Base-by-base conservation (phyloP, 371 early-diverging fungal genomes). In the Lichtheimia ornata region DNA sequence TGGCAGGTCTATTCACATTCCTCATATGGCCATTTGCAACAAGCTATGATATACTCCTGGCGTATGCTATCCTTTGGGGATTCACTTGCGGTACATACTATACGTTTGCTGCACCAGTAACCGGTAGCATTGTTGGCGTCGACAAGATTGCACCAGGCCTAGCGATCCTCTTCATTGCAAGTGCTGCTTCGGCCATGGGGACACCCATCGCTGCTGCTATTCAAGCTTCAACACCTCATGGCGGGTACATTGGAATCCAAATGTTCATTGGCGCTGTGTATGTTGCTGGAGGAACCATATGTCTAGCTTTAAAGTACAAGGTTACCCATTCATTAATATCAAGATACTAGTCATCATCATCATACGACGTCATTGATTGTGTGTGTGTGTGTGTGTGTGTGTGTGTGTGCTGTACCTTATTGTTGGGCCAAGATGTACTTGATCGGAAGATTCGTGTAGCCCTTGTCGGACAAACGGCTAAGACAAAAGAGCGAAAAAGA, bases 11-110 rank as follows among this genome's bases (percentile, higher is more conserved):
- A 5, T 64, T 72, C 12, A 80, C 81, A 64, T 73, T 78, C 59
- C 43, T 85, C 1, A 35, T 79, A 1, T 87, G 88, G 88, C 82
- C 82, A 40, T 85, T 83, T 72, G 80, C 86, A 6, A 63, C 64
- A 22, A 74, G 69, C 1, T 79, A 76, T 44, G 74, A 70, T 22
- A 67, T 74, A 0, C 24, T 86, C 45, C 62, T 81, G 44, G 80
- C 74, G 1, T 86, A 82, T 68, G 73, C 76, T 18, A 61, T 82
- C 47, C 51, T 83, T 17, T 83, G 81, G 66, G 84, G 85, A 0
- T 71, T 65, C 22, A 63, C 64, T 1, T 65, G 73, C 56, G 76
- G 76, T 49, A 67, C 64, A 12, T 76, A 72, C n/a, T 76, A 67
- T 49, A 69, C 76, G 15, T 52, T 76, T 42, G 76, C 82, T 1